Evolutionary conservation across 2,329 filamentous ascomycete species (phyloP).

Genomic region (Fusarium burgessii): DNA sequence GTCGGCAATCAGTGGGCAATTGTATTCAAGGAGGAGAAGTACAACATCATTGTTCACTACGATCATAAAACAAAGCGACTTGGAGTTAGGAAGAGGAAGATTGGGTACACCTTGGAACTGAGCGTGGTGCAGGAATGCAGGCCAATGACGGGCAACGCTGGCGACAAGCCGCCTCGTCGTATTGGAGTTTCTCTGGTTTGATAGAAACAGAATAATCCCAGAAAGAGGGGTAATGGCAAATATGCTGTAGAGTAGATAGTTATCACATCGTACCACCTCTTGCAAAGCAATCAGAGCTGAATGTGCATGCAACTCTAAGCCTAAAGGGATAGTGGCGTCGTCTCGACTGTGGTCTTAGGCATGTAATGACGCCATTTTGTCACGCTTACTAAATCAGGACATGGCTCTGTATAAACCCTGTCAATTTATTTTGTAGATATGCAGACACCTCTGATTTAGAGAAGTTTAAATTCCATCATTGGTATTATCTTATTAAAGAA

Average conservation of each 20-base stretch:
- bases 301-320: neutral
- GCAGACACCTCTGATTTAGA: too few species aligned
- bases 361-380: too few species aligned
- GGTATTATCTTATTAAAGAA: too few species aligned
- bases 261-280: neutral
- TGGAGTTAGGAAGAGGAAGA: neutral
- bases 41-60: neutral
- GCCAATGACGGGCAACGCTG: neutral
- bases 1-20: neutral
- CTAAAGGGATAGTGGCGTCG: neutral
- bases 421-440: too few species aligned
- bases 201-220: neutral
- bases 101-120: neutral
- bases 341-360: neutral
- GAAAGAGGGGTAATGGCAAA: too few species aligned
- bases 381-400: too few species aligned
- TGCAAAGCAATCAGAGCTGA: neutral
- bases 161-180: neutral
- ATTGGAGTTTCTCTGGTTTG: neutral
- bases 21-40: neutral
- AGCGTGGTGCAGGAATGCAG: neutral
- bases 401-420: too few species aligned
- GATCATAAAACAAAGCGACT: rapidly evolving
- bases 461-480: too few species aligned
- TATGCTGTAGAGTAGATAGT: neutral